Evolutionary conservation across 768 basidiomycete species (phyloP).

Genomic region (Agrocybe praecox): DNA sequence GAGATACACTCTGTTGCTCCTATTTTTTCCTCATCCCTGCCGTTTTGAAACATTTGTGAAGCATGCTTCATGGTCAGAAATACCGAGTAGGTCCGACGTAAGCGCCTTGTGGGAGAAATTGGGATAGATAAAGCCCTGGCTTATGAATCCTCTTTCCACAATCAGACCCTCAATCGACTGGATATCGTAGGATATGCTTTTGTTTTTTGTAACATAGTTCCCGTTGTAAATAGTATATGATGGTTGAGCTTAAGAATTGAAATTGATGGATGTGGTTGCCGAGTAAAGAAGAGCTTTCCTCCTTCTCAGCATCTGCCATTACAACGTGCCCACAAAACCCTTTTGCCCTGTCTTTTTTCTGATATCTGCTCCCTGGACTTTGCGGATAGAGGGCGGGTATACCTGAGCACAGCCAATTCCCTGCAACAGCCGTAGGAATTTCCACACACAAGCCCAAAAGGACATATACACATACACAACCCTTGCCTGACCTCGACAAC

Average conservation of each 20-base stretch:
- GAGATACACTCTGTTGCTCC: no score
- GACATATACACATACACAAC: background rate
- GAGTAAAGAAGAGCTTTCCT: slow-evolving; percentile 7
- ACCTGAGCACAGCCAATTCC: background rate
- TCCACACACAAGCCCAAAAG: background rate
- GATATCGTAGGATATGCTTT: no score
- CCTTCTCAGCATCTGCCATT: slow-evolving; percentile 1
- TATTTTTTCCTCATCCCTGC: no score
- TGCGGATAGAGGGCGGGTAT: background rate
- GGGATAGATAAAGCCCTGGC: no score
- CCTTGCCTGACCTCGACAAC: slow-evolving; percentile 8
- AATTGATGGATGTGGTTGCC: background rate
- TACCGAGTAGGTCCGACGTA: no score
- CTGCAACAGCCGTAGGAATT: background rate
- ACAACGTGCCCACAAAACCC: slow-evolving; percentile 4
- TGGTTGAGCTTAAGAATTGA: background rate
- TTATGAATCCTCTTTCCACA: no score
- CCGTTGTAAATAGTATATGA: background rate
- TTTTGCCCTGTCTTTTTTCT: background rate
- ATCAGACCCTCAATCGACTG: no score
- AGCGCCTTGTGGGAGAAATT: no score
- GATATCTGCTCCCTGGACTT: background rate
- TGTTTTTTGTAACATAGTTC: background rate
- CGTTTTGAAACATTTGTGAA: no score
- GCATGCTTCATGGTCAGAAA: no score